Evolutionary conservation across 225 moss, liverwort and hornwort species (phyloP).

Genomic region (Anthoceros angustus): DNA sequence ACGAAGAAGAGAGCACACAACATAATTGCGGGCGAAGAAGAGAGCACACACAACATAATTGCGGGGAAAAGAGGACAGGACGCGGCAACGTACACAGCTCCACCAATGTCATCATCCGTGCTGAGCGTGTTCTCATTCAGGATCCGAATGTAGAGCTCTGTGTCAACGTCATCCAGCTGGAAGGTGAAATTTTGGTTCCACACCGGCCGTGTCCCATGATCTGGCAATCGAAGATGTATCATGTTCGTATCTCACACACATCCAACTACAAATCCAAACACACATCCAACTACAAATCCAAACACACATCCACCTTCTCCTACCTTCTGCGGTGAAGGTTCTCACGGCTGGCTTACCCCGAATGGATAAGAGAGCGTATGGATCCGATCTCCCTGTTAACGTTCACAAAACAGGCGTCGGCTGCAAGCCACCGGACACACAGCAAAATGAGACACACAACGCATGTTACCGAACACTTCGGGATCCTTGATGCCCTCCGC

Average conservation of each 20-base stretch:
- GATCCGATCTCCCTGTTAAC: neutral
- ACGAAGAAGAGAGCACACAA: neutral
- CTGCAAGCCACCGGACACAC: neutral
- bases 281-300: neutral
- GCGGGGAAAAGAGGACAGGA: neutral
- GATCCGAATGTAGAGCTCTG: neutral
- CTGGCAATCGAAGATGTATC: neutral
- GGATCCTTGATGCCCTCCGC: neutral
- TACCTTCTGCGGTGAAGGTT: neutral
- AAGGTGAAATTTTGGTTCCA: neutral
- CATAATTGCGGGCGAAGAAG: neutral
- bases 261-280: neutral
- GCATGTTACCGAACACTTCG: neutral
- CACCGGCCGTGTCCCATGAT: neutral
- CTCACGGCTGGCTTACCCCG: neutral
- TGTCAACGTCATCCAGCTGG: neutral
- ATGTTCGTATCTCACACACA: neutral
- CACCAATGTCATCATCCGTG: neutral
- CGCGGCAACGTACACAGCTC: neutral
- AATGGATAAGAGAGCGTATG: neutral
- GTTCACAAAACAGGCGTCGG: neutral
- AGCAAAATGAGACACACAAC: neutral
- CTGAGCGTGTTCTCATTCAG: neutral
- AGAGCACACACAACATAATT: neutral
- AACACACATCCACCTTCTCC: too few species aligned